These are phyloP conservation scores for Cyanodermella asteris DNA, from an alignment of 2,329 filamentous ascomycete genomes.

Conservation along the genomic window DNA sequence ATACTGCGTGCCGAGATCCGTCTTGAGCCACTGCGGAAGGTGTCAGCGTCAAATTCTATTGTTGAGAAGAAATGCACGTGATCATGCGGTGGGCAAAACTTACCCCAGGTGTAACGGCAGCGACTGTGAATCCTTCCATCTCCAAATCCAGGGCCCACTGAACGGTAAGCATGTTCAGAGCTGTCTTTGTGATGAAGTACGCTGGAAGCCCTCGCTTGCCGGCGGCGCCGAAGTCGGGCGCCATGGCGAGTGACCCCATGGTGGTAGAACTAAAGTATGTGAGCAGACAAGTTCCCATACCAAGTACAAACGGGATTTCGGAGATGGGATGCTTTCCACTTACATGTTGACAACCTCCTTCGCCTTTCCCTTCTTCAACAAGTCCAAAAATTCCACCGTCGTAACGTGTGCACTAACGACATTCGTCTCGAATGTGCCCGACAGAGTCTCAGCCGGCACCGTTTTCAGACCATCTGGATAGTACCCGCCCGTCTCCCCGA, in stretches of 20 bases:
- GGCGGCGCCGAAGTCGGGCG: constrained; percentile 7
- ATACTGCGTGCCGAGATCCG: constrained; percentile 12
- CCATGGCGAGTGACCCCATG: constrained; percentile 19
- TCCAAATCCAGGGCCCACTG: constrained; percentile 19
- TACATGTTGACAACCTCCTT: too few relatives aligned
- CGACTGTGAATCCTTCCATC: constrained; percentile 21
- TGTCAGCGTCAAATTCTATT: constrained; percentile 1
- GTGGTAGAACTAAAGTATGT: constrained; percentile 19
- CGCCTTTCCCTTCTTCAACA: too few relatives aligned
- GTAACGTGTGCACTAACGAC: too few relatives aligned
- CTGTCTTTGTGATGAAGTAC: constrained; percentile 26
- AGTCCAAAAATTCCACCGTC: too few relatives aligned
- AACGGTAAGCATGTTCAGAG: constrained; percentile 25
- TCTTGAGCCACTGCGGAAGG: constrained; percentile 22
- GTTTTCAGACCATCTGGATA: too few relatives aligned
- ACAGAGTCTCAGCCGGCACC: too few relatives aligned
- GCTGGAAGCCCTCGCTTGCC: constrained; percentile 15
- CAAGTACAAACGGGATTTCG: constrained; percentile 6
- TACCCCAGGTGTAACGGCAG: constrained; percentile 24
- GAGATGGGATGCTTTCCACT: too few relatives aligned
- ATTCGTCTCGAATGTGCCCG: too few relatives aligned
- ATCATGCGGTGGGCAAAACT: constrained; percentile 8
- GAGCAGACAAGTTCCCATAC: constrained; percentile 3
- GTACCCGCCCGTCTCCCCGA: too few relatives aligned
- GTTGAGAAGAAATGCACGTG: background rate